Evolutionary conservation across 2,329 filamentous ascomycete genomes (phyloP).

Genomic region (Nemania abortiva): DNA sequence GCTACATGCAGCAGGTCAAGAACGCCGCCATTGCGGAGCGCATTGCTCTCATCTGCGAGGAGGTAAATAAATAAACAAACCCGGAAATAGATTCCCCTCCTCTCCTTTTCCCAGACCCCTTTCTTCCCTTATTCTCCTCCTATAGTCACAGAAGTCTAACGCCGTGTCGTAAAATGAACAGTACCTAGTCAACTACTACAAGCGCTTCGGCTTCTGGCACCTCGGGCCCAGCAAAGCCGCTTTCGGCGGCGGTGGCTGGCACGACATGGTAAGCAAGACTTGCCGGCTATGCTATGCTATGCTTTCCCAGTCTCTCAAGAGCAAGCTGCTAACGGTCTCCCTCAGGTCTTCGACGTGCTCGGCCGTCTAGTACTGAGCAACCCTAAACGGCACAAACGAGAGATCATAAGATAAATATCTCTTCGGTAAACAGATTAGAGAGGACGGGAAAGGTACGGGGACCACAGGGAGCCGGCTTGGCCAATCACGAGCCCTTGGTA

Average conservation of each 20-base stretch:
- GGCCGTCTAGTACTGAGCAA: too few species aligned
- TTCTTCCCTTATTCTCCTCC: too few species aligned
- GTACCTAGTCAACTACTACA: slow-evolving; percentile 80
- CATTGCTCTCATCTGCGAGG: slow-evolving; percentile 81
- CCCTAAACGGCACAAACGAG: too few species aligned
- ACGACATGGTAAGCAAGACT: slow-evolving; percentile 76
- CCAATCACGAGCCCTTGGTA: too few species aligned
- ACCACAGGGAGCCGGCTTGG: too few species aligned
- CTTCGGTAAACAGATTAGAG: too few species aligned
- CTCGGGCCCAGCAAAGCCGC: slow-evolving; percentile 75
- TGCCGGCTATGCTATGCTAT: background rate
- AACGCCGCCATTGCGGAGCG: slow-evolving; percentile 76
- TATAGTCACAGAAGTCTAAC: background rate
- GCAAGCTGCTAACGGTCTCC: background rate
- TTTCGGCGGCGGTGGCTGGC: slow-evolving; percentile 85
- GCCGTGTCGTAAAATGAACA: slow-evolving; percentile 44
- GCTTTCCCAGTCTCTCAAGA: background rate
- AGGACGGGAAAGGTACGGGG: too few species aligned
- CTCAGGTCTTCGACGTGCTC: too few species aligned
- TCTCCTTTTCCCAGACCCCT: too few species aligned
- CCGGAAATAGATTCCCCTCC: slow-evolving; percentile 24
- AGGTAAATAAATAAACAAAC: slow-evolving; percentile 58
- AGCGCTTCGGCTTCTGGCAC: slow-evolving; percentile 78
- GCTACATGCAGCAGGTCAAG: slow-evolving; percentile 82
- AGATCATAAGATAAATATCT: too few species aligned